Conservation (phyloP, 163 green algal species). For the Coccomyxa subellipsoidea region DNA sequence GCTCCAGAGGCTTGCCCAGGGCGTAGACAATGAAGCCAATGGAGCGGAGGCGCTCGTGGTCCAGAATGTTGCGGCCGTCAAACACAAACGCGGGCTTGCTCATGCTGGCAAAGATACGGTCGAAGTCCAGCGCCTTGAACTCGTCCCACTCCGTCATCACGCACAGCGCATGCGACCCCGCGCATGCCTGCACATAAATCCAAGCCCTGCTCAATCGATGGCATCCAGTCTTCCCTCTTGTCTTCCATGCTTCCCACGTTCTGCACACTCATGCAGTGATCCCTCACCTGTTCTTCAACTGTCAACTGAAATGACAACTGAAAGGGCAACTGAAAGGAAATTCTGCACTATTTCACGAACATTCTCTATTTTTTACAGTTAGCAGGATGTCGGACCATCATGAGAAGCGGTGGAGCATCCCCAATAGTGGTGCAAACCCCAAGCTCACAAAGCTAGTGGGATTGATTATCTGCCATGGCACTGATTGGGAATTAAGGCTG, state of each 20-base stretch:
- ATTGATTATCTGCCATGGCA: no score
- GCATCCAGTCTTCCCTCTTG: no score
- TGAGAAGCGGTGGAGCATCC: no score
- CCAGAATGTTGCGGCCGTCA: slow-evolving; percentile 94
- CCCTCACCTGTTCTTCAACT: neutral
- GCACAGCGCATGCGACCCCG: slow-evolving; percentile 84
- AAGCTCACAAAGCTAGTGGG: no score
- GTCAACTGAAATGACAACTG: no score
- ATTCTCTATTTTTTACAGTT: no score
- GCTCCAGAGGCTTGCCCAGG: slow-evolving; percentile 96
- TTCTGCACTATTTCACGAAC: no score
- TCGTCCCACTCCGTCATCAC: slow-evolving; percentile 98
- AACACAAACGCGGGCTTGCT: slow-evolving; percentile 97
- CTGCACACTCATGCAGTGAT: neutral
- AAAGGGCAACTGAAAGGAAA: no score
- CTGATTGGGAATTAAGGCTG: no score
- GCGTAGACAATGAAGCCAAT: slow-evolving; percentile 97
- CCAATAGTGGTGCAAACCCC: no score
- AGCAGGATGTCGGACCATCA: no score
- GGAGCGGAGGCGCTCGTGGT: slow-evolving; percentile 80
- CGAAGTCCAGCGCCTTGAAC: slow-evolving; percentile 90
- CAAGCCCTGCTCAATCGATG: neutral
- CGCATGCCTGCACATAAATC: slow-evolving; percentile 49
- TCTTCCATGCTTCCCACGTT: no score
- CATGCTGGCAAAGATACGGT: slow-evolving; percentile 80